Conservation (phyloP, 1,139 yeast genomes). For the Martiniozyma asiatica region DNA sequence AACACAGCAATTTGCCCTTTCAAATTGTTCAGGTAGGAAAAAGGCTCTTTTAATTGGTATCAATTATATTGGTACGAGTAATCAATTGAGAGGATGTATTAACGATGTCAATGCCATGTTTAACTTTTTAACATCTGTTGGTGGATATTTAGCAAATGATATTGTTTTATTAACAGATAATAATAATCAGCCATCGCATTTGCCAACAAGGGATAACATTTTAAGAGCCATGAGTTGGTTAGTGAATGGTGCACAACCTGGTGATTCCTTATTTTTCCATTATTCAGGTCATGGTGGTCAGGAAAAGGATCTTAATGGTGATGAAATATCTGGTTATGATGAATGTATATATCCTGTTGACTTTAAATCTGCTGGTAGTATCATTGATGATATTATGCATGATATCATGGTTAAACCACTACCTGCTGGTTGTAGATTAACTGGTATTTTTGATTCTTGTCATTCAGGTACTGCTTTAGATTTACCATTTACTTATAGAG, state of each 20-base stretch:
- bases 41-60: constrained; percentile 83
- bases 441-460: constrained; percentile 86
- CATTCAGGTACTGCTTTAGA: constrained; percentile 90
- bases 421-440: constrained; percentile 73
- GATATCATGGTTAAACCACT: constrained; percentile 67
- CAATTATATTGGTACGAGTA: constrained; percentile 68
- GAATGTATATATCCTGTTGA: constrained; percentile 90
- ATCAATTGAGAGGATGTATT: constrained; percentile 73
- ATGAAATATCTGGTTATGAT: constrained; percentile 83
- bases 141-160: constrained; percentile 65
- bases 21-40: constrained; percentile 26
- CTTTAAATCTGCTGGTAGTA: constrained; percentile 44
- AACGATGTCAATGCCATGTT: constrained; percentile 67
- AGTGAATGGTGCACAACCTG: constrained; percentile 71
- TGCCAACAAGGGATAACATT: constrained; percentile 73
- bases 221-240: constrained; percentile 87
- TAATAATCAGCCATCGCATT: constrained; percentile 44
- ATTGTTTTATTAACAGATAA: constrained; percentile 77
- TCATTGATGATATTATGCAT: constrained; percentile 80
- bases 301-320: constrained; percentile 70
- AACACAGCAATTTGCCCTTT: constrained; percentile 16
- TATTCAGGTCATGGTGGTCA: constrained; percentile 94
- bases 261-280: constrained; percentile 76
- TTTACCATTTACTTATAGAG: constrained; percentile 78
- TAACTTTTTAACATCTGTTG: constrained; percentile 42